Conservation (phyloP, 192 early-diverging fungal genomes). For the Coemansia sp. region DNA sequence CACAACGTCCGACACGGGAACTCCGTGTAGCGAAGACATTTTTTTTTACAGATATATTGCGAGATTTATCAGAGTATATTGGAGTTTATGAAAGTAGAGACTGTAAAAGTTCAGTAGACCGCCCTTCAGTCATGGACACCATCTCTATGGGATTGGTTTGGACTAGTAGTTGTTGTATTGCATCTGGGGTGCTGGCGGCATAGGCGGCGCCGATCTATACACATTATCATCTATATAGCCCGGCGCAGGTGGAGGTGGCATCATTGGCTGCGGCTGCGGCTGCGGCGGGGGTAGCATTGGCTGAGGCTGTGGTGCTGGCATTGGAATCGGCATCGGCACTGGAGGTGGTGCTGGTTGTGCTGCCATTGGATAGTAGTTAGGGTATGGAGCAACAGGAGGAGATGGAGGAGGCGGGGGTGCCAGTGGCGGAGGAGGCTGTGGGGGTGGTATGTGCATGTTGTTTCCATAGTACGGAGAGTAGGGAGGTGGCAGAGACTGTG, state of each 20-base stretch:
- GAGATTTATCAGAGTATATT: background rate
- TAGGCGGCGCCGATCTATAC: background rate
- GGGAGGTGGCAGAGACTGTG: background rate
- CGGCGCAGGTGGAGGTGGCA: conserved; percentile 5
- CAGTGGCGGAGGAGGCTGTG: background rate
- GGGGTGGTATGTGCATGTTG: background rate
- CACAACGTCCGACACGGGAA: conserved; percentile 23
- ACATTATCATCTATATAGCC: background rate
- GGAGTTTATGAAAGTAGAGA: background rate
- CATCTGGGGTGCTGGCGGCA: conserved; percentile 7
- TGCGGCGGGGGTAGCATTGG: background rate
- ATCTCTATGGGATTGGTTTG: background rate
- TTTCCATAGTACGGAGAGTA: conserved; percentile 1
- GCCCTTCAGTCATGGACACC: background rate
- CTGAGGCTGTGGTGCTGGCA: background rate
- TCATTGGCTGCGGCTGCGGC: conserved; percentile 1
- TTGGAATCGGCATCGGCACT: background rate
- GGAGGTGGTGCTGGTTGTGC: conserved; percentile 7
- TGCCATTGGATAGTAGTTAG: background rate
- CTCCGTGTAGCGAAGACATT: conserved; percentile 13
- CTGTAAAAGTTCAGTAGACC: too few species aligned
- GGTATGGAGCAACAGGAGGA: background rate
- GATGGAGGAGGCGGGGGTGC: background rate
- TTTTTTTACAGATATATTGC: too few species aligned
- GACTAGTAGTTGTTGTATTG: background rate